Evolutionary conservation across 2,329 filamentous ascomycete species (phyloP).

Genomic region (Alternaria triticina): DNA sequence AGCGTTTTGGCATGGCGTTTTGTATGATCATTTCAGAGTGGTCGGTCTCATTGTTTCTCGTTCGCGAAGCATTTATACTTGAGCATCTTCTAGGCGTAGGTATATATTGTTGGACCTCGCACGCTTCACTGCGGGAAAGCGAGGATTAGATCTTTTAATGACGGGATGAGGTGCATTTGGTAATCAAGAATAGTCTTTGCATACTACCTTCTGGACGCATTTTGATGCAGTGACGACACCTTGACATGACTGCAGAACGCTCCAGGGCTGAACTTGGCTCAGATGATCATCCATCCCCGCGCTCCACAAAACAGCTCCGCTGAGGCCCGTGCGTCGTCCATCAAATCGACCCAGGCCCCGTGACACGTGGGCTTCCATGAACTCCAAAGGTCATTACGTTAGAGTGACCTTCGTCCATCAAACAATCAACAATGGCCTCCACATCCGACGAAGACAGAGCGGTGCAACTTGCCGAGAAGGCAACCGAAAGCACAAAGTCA

Average conservation of each 20-base stretch:
- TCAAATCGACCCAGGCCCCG: constrained; percentile 17
- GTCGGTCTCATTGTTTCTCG: constrained; percentile 20
- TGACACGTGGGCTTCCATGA: constrained; percentile 25
- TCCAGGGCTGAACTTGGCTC: background rate
- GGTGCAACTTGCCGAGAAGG: constrained; percentile 39
- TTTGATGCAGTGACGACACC: background rate
- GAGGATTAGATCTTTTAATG: constrained; percentile 10
- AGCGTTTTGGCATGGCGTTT: background rate
- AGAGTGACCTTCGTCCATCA: constrained; percentile 22
- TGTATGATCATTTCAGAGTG: constrained; percentile 1
- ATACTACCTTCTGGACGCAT: background rate
- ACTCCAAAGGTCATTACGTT: constrained; percentile 15
- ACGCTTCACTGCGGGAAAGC: background rate
- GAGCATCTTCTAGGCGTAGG: constrained; percentile 26
- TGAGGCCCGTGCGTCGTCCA: constrained; percentile 23
- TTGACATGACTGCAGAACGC: too few relatives aligned
- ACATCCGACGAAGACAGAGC: constrained; percentile 38
- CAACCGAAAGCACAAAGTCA: constrained; percentile 31
- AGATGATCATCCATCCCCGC: background rate
- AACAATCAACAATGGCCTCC: constrained; percentile 32
- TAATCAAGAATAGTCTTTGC: constrained; percentile 11
- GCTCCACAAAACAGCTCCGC: constrained; percentile 10
- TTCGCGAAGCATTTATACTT: constrained; percentile 28
- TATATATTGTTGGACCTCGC: background rate
- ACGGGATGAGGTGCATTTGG: constrained; percentile 33